Evolutionary conservation across 805 yeast species (phyloP), one percentile per base, ranked within the genome.

Genomic region (Nakazawaea sp.): DNA sequence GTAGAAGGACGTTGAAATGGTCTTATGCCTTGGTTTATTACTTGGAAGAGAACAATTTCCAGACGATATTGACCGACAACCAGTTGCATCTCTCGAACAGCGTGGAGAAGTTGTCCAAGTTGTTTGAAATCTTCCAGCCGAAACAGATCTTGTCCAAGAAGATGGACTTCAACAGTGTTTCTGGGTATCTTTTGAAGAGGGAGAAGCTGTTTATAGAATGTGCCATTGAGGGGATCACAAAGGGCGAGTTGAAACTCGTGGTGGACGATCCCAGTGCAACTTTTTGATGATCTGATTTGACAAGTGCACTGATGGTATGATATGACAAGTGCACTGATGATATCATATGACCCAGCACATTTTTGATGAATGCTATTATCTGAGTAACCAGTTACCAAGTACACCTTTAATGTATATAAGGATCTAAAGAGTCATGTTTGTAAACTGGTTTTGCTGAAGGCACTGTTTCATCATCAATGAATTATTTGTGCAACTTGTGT

Each of bases 1-100:
- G 95, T 6, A 66, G 97, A 41, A 75, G 77, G 30, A 75, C 86
- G 1, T 64, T 92, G 36, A 84, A 87, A 62, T 92, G 97, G 97
- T 77, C 96, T 0, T 89, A 85, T 58, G 88, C 86, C 2, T 72
- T 87, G 47, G 78, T 86, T 10, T 90, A 62, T 51, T 85, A 78
- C 53, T 62, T 87, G 24, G 68, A 66, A 27, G 33, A 39, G 12
- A 55, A 61, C 21, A 68, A 77, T 41, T 70, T 70, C 39, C 72
- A 80, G 8, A 65, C 68, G 26, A 70, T 85, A 5, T 75, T 87
- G 48, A 94, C 86, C 49, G 75, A 71, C 40, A 78, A 78, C 50
- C 94, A 85, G 24, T 21, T 27, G 4, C 38, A 39, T 15, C 31
- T 40, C 18, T 42, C 36, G 4, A 40, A 37, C 23, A 36, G 30